These are phyloP conservation scores for Ogataea pilisensis DNA, from an alignment of 805 yeast genomes.

Conservation along the genomic window DNA sequence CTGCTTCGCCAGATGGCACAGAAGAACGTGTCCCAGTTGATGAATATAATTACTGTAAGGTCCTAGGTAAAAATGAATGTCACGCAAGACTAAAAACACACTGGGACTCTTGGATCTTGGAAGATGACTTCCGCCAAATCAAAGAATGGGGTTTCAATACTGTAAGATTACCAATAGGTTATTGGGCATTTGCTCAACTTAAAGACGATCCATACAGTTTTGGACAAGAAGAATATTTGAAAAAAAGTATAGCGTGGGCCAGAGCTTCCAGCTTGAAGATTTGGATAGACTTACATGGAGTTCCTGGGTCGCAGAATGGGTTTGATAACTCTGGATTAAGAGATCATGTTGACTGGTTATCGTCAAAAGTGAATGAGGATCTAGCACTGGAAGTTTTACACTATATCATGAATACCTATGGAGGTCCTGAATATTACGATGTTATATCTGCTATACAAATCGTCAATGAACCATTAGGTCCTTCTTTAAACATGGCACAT, in stretches of 20 bases:
- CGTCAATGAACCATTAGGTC: conserved; percentile 68
- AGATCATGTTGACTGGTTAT: conserved; percentile 43
- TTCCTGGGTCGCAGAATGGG: conserved; percentile 84
- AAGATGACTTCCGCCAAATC: conserved; percentile 51
- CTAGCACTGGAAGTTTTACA: conserved; percentile 48
- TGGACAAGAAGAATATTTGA: conserved; percentile 62
- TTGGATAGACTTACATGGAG: conserved; percentile 77
- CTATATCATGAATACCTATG: conserved; percentile 50
- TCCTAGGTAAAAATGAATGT: conserved; percentile 47
- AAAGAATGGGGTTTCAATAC: conserved; percentile 54
- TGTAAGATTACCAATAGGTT: conserved; percentile 76
- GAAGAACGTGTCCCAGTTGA: conserved; percentile 50
- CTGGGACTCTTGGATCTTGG: conserved; percentile 57
- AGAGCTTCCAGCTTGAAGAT: conserved; percentile 54
- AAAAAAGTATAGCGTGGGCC: conserved; percentile 67
- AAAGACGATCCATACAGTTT: conserved; percentile 58
- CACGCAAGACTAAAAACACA: conserved; percentile 40
- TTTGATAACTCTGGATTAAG: conserved; percentile 77
- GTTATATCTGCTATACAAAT: conserved; percentile 68
- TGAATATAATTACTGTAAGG: conserved; percentile 51
- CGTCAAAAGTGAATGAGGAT: conserved; percentile 36
- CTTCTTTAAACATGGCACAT: conserved; percentile 41
- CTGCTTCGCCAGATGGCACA: conserved; percentile 22
- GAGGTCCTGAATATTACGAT: conserved; percentile 43
- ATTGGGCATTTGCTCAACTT: conserved; percentile 65